Evolutionary conservation across 2,329 filamentous ascomycete genomes (phyloP), one percentile per base, ranked within the genome.

Genomic region (Dactylellina cionopaga): DNA sequence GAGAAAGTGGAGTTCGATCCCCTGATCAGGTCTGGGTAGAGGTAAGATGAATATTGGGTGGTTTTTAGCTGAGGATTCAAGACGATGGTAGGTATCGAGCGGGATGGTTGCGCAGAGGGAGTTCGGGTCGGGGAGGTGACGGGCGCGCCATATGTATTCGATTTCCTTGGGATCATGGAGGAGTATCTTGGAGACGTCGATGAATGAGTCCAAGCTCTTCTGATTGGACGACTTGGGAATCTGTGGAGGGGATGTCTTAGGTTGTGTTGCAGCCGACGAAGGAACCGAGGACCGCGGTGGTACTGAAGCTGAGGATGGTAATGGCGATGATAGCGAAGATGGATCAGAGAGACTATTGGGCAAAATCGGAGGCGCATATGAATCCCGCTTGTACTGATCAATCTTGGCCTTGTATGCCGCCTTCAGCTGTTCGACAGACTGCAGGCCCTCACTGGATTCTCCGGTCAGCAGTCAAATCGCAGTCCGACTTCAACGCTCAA

Each of bases 1-100:
- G 74, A 99, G 82, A 80, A 96, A 96, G 81, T 99, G 95, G 46
- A 99, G 92, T 81, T 98, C 95, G 47, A 92, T 92, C 55, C 91
- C 92, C 74, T 86, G 83, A 2, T 81, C 80, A 54, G 79, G 83
- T 80, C 86, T 91, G 75, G 91, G 91, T 5, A 98, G 85, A 0
- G 95, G 95, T 0, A 99, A 86, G 62, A 99, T 89, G 82, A 99
- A 99, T 77, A 92, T 89, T 11, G 95, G 95, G 79, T 94, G 87
- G 55, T 83, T 83, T 75, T 87, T 88, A 11, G 93, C 95, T 1
- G 88, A 87, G 0, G 82, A 80, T 74, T 89, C 87, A 79, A 99
- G 92, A 55, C 86, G 84, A 31, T 83, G 79, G 83, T 93, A 98
- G n/a, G 89, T 91, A 1, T 85, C 80, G 1, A 89, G 80, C 0